These are phyloP conservation scores for Trichoderma cornu-damae DNA, from an alignment of 2,329 filamentous ascomycete species.

Conservation along the genomic window DNA sequence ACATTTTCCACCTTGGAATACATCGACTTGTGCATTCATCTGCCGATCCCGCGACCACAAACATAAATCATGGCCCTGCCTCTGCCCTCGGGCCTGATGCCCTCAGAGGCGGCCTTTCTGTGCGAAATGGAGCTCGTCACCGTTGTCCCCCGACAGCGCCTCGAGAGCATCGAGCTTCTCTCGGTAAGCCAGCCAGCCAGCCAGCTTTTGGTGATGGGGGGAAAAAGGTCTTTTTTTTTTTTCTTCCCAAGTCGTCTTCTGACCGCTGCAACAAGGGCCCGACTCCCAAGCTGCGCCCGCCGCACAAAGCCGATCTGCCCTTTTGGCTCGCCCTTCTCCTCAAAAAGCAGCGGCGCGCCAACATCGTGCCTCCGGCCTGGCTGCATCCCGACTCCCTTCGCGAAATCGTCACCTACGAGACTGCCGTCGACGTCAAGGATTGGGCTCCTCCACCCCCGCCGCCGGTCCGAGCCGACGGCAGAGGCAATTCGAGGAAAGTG, in stretches of 20 bases:
- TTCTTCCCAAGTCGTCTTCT: not conserved
- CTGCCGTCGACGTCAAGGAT: conserved; percentile 59
- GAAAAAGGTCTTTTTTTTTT: no score
- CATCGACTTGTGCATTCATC: no score
- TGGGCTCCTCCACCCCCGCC: conserved; percentile 75
- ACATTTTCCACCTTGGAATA: no score
- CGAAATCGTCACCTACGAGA: conserved; percentile 76
- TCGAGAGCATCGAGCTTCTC: conserved; percentile 80
- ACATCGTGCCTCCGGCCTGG: conserved; percentile 89
- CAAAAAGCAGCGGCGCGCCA: conserved; percentile 88
- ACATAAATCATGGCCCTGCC: conserved; percentile 44
- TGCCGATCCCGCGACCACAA: no score
- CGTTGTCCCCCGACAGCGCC: conserved; percentile 81
- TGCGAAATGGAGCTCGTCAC: conserved; percentile 98
- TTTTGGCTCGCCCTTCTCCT: conserved; percentile 94
- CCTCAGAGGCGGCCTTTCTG: conserved; percentile 85
- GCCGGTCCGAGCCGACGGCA: conserved; percentile 47
- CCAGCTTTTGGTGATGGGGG: no score
- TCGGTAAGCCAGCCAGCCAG: conserved; percentile 52
- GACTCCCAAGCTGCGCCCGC: conserved; percentile 71
- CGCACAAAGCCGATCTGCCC: conserved; percentile 71
- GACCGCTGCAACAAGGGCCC: conserved; percentile 57
- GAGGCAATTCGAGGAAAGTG: conserved; percentile 39
- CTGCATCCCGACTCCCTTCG: conserved; percentile 70
- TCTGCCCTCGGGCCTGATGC: conserved; percentile 58